Conservation (phyloP, 2,329 filamentous ascomycete species). For the Ophioceras dolichostomum region DNA sequence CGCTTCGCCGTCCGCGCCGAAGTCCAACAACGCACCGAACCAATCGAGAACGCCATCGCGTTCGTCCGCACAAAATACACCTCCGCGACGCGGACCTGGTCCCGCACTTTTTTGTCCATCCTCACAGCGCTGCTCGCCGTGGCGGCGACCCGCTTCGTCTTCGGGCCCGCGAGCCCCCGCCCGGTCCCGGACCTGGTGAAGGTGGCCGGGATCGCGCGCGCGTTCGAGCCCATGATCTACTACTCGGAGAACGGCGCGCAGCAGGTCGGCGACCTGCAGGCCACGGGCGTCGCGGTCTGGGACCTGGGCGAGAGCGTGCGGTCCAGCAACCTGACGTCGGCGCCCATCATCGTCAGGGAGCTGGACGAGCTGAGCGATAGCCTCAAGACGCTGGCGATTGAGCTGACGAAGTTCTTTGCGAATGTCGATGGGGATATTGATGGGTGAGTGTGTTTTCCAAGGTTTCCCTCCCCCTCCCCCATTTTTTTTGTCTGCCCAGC, state of each 20-base stretch:
- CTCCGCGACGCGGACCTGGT: constrained; percentile 55
- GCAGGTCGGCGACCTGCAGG: constrained; percentile 79
- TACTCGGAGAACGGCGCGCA: constrained; percentile 82
- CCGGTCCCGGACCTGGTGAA: constrained; percentile 80
- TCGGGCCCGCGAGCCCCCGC: constrained; percentile 52
- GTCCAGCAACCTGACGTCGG: constrained; percentile 81
- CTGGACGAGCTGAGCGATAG: constrained; percentile 78
- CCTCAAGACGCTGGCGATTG: constrained; percentile 70
- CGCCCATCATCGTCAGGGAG: constrained; percentile 71
- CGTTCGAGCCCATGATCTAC: constrained; percentile 89
- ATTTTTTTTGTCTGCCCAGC: constrained; percentile 2
- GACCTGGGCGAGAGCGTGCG: constrained; percentile 86
- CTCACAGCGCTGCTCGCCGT: constrained; percentile 52
- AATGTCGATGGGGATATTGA: constrained; percentile 91
- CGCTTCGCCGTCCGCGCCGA: constrained; percentile 80
- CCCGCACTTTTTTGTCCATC: constrained; percentile 50
- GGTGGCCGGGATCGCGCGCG: constrained; percentile 76
- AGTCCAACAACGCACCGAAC: constrained; percentile 76
- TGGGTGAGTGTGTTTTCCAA: constrained; percentile 40
- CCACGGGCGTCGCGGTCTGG: constrained; percentile 88
- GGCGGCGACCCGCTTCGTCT: constrained; percentile 50
- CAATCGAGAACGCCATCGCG: constrained; percentile 61
- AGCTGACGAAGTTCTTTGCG: constrained; percentile 85
- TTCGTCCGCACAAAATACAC: constrained; percentile 49
- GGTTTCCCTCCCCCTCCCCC: too few species aligned